Percentiles rank a stretch among this genome's conserved stretches.
Evolutionary conservation across 2,329 filamentous ascomycete genomes (phyloP).

Genomic region (Alternaria consortialis): DNA sequence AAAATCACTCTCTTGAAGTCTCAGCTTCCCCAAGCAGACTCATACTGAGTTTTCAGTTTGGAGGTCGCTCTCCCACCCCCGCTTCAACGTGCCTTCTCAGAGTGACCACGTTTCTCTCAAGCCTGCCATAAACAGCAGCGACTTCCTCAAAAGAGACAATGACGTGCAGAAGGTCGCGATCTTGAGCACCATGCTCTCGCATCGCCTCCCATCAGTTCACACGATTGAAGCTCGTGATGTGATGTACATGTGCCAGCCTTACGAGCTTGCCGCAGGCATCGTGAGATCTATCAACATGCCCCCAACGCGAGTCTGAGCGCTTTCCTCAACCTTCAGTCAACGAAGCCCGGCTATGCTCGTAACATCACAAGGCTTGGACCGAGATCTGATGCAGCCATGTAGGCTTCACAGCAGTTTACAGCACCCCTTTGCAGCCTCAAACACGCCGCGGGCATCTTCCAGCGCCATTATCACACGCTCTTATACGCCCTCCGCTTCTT

Average conservation of each 20-base stretch:
- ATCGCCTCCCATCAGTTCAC: background rate
- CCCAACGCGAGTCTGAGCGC: background rate
- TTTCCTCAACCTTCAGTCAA: background rate
- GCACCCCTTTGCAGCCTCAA: background rate
- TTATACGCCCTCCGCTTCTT: background rate
- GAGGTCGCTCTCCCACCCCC: background rate
- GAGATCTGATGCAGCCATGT: background rate
- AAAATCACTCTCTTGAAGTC: background rate
- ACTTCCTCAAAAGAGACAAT: background rate
- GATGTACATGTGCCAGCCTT: constrained; percentile 3
- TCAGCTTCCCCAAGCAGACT: background rate
- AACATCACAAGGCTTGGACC: background rate
- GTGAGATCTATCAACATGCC: background rate
- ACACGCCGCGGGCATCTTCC: background rate
- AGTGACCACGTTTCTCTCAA: background rate
- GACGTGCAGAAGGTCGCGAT: background rate
- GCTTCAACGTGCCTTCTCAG: constrained; percentile 6
- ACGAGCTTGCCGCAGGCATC: background rate
- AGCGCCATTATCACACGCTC: background rate
- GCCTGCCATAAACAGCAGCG: background rate
- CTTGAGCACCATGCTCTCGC: background rate
- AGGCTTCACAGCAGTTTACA: background rate
- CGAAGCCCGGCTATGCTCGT: background rate
- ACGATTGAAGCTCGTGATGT: background rate
- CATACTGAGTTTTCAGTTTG: background rate